Evolutionary conservation across 2,329 filamentous ascomycete species (phyloP), one percentile per base, ranked within the genome.

Genomic region (Talaromyces sp.): DNA sequence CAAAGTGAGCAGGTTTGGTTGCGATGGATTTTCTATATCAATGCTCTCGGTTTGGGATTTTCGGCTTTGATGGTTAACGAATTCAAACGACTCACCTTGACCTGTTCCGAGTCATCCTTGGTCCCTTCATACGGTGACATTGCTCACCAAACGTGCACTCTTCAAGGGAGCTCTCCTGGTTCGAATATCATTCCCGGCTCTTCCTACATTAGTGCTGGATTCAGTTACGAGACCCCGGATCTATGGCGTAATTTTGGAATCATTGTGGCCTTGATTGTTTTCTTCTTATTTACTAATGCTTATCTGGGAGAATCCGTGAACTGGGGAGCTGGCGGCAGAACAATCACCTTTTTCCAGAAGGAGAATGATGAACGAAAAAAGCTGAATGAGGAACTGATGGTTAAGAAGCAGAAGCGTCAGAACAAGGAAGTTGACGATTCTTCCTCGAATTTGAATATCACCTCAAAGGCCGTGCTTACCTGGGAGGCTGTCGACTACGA

Each of bases 11-110:
- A 92, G 70, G 87, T 89, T 3, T 94, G 91, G 89, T 75, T 93
- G 6, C 82, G 89, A 19, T 95, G 91, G 91, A 73, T 75, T 33
- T 71, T 68, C 27, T 94, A 89, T 81, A 81, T 93, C 75, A 92
- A 93, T 67, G 84, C 88, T 0, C 80, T 93, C 0, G 91, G 90
- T 54, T 83, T 95, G 2, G 86, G 88, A 0, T 96, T 97, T 73
- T 85, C 89, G 11, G 82, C 87, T 1, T 77, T 97, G 77, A 95
- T 96, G 91, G 87, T 91, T 71, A 97, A 96, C 72, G 93, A 97
- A 73, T 96, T 97, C 71, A 83, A 84, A 41, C 79, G 85, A 11
- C 81, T 91, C 49, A 83, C 88, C 33, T 81, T 96, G 74, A 87
- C 84, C 0, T 97, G 93, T 72, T 86, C 85, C 0, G 81, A 82